Evolutionary conservation across 768 basidiomycete genomes (phyloP), one percentile per base, ranked within the genome.

Genomic region (Tremella mesenterica): DNA sequence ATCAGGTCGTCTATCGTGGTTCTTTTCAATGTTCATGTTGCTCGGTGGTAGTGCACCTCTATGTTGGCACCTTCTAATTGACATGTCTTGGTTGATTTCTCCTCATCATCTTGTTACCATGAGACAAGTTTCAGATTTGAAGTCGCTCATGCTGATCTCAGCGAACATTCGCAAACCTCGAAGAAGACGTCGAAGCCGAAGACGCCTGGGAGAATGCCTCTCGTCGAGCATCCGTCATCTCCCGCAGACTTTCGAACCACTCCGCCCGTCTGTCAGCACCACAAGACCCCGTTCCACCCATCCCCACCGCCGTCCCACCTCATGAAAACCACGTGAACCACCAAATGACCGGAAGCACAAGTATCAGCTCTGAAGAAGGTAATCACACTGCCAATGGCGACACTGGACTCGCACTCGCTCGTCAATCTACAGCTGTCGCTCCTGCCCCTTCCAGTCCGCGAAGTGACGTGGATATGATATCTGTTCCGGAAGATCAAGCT

Each of bases 91-190:
- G n/a, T n/a, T n/a, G n/a, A n/a, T n/a, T n/a, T n/a, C n/a, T n/a
- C n/a, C n/a, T n/a, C n/a, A n/a, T n/a, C n/a, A n/a, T n/a, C n/a
- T n/a, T n/a, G n/a, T n/a, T n/a, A n/a, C n/a, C n/a, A n/a, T n/a
- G n/a, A n/a, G n/a, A n/a, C n/a, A n/a, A n/a, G n/a, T n/a, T n/a
- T n/a, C n/a, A n/a, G n/a, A n/a, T n/a, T n/a, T n/a, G n/a, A n/a
- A n/a, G n/a, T n/a, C 29, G 52, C 12, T 4, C 13, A 6, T 14
- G 46, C 54, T 65, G 45, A 53, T 21, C 1, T 30, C 29, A 73
- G 71, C 79, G 93, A 34, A 91, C 90, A 0, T 99, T 85, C 64
- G 91, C 91, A 13, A 85, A 97, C 70, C 81, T 99, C 16, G 91
- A 97, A 45, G 90, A 89, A 52, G 93, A 96, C 67, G 92, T 95